Evolutionary conservation across 805 yeast species (phyloP), one percentile per base, ranked within the genome.

Genomic region (Ogataea kodamae): DNA sequence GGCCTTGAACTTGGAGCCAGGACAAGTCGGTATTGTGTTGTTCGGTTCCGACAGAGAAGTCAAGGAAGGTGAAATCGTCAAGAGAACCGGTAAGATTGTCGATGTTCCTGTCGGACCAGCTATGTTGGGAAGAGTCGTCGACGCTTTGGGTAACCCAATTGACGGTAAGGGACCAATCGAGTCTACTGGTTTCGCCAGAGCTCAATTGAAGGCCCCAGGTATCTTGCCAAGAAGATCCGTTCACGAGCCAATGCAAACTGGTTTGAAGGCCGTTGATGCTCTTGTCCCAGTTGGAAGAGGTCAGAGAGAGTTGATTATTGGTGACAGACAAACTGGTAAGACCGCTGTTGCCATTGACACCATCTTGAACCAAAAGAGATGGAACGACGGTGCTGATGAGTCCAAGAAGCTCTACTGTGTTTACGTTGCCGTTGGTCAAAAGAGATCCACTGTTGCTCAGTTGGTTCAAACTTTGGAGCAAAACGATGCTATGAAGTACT

Each of bases 281-380:
- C 81, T 92, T 62, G 99, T 92, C 70, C 98, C 98, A 71, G 72
- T 92, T 59, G 98, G 98, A 67, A 92, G 98, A 84, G 98, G 98
- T 70, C 98, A 92, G 77, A 92, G 98, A 86, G 98, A 92, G 79
- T 77, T 92, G 84, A 90, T 90, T 63, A 90, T 90, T 67, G 98
- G 98, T 82, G 98, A 90, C 73, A 90, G 98, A 80, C 98, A 92
- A 78, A 92, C 98, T 62, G 98, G 98, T 83, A 92, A 92, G 80
- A 92, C 98, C 65, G 96, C 97, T 51, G 96, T 92, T 59, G 98
- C 97, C 58, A 69, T 92, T 57, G 98, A 92, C 71, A 80, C 99
- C 73, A 92, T 92, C 64, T 81, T 92, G 65, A 92, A 92, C 77
- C 99, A 92, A 76, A 92, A 90, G 85, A 84, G 95, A 74, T 87